Base-by-base conservation (phyloP, 441 rosid genomes). In the Adansonia grandidieri region DNA sequence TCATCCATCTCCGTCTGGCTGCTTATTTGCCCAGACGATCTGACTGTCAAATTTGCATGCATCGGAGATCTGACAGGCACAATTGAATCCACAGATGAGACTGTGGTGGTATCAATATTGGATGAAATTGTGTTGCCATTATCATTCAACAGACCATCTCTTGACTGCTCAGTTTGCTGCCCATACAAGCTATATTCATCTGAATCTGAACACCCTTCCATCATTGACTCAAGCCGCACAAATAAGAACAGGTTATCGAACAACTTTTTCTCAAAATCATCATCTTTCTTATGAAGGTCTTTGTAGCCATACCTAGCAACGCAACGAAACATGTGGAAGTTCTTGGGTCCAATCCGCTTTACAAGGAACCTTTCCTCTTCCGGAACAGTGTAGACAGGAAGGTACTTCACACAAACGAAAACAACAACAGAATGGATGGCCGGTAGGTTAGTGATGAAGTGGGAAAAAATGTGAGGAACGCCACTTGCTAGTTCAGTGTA, bases 381-480 rank as follows among this genome's bases (percentile, higher is more conserved):
- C 0, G 96, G 94, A 22, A 93, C 96, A 0, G 95, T 95, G 86
- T 91, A 91, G 65, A 95, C 98, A 4, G 97, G 98, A 56, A 93
- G 98, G 79, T 92, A 90, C 86, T 95, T 95, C 50, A 95, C 87
- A 47, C 98, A 95, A 47, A 93, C 93, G 44, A 95, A 92, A 71
- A 93, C 93, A 1, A 95, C 96, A 4, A 89, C 96, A 0, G 96
- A 91, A 86, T 95, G 98, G 73, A 95, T 91, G 3, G 98, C 98
- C 0, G 98, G 98, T n/a, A 95, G 85, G 74, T 95, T 95, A 3
- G 98, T 95, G 80, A 95, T 89, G 87, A 95, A 92, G 79, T 93
- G 98, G 69, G 98, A 95, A 79, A 95, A 95, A 40, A 95, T 95
- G 82, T 73, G 98, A 20, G 98, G 98, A 42, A 95, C 98, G 5